These are phyloP conservation scores for Uromyces viciae-fabae DNA, from an alignment of 1,284 basidiomycete genomes.

Conservation along the genomic window DNA sequence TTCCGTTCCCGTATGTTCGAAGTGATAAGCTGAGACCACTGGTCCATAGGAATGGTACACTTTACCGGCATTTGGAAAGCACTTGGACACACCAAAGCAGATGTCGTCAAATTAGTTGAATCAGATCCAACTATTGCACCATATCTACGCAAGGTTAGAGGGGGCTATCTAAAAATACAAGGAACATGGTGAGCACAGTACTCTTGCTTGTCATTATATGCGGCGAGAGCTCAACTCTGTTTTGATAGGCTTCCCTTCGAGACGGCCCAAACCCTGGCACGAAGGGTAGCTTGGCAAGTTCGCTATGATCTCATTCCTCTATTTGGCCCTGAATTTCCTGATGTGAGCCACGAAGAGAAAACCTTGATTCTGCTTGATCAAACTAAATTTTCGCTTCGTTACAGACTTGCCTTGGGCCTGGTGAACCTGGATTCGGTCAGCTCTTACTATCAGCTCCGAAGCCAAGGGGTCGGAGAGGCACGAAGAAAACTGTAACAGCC, in stretches of 20 bases:
- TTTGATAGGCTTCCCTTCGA: constrained; percentile 55
- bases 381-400: background rate
- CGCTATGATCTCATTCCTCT: constrained; percentile 74
- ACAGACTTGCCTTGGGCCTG: constrained; percentile 46
- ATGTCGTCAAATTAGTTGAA: constrained; percentile 82
- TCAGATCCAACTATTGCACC: constrained; percentile 76
- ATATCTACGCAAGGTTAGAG: constrained; percentile 72
- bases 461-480: constrained; percentile 27
- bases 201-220: background rate
- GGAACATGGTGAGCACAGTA: constrained; percentile 65
- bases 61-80: constrained; percentile 47
- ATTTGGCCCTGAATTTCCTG: constrained; percentile 62
- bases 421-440: constrained; percentile 46
- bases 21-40: background rate
- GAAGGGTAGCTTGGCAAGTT: constrained; percentile 79
- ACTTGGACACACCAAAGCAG: constrained; percentile 60
- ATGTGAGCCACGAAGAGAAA: constrained; percentile 2
- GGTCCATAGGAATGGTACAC: constrained; percentile 41
- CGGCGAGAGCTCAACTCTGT: constrained; percentile 57
- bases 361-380: background rate
- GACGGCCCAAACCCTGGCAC: constrained; percentile 46
- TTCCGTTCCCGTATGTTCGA: background rate
- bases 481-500: constrained; percentile 34
- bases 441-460: constrained; percentile 46
- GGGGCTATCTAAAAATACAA: constrained; percentile 80